Evolutionary conservation across 2,329 filamentous ascomycete genomes (phyloP), one percentile per base, ranked within the genome.

Genomic region (Diaporthe eres): DNA sequence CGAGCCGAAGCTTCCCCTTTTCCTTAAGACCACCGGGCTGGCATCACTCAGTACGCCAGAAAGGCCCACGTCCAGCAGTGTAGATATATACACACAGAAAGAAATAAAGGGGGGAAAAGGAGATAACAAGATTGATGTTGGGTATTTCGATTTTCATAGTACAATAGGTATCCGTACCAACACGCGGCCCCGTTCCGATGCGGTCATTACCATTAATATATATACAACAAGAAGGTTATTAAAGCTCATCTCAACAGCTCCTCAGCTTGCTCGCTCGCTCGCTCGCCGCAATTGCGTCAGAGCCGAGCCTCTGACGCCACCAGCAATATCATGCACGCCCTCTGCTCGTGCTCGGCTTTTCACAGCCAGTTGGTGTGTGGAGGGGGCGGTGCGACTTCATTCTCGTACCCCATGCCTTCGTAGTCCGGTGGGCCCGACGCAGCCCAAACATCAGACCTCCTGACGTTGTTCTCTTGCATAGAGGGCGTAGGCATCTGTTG

Each of bases 381-480:
- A 34, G 73, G 75, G 31, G 73, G 53, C 19, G 73, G 63, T 12
- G 75, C 75, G 37, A 77, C 72, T 49, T 77, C 75, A 12, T 77
- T 71, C 13, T 77, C 75, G 53, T 77, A 77, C 5, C 74, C 75
- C 61, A 77, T 60, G 3, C 75, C 75, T 25, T 77, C 75, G 44
- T 77, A 77, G 42, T 77, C 75, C 37, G 74, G 53, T 37, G 55
- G 53, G 17, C 71, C 71, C 5, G 73, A 31, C 1, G 75, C 58
- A 19, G 75, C 73, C 75, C 75, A 77, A 4, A 77, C 68, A 37
- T 77, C 73, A 25, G 72, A 72, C 47, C 68, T 53, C 65, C 75
- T 65, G 22, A 49, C 31, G 19, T 53, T 25, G 4, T 47, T 39
- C 42, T 68, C 65, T 7, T 75, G 73, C 8, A 72, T 58, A 17